Conservation (phyloP, 2,329 filamentous ascomycete genomes). For the Diplocarpon rosae region DNA sequence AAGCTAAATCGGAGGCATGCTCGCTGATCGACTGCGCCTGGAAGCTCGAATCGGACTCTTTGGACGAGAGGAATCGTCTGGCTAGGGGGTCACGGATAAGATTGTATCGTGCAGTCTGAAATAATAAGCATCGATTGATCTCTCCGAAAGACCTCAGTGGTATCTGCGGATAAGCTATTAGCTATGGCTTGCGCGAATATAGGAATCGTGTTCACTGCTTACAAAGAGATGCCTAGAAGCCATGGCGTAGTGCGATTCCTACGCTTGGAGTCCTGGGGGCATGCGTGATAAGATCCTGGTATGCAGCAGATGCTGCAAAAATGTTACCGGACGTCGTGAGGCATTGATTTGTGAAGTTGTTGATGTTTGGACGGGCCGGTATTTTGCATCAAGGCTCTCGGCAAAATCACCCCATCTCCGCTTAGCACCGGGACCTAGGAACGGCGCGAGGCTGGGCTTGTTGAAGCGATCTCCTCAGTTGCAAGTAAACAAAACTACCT, state of each 20-base stretch:
- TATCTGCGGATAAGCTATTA: constrained; percentile 12
- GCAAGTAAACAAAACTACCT: too few relatives aligned
- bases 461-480: constrained; percentile 1
- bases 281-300: not conserved
- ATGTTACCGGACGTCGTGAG: constrained; percentile 21
- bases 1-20: constrained; percentile 11
- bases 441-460: not conserved
- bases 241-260: constrained; percentile 16
- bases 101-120: not conserved
- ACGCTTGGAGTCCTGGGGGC: constrained; percentile 1
- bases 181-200: constrained; percentile 8
- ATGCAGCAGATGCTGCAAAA: constrained; percentile 26
- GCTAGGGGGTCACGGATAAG: not conserved
- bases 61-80: constrained; percentile 11
- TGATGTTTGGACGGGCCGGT: not conserved
- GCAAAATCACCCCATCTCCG: too few relatives aligned
- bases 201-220: constrained; percentile 8
- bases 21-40: constrained; percentile 7
- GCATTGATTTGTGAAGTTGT: constrained; percentile 16
- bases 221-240: constrained; percentile 19
- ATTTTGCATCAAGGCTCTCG: too few relatives aligned
- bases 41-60: constrained; percentile 6
- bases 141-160: constrained; percentile 5
- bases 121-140: not conserved
- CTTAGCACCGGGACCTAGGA: not conserved